Percentiles rank a stretch among this genome's conserved stretches.
phyloP scores from a whole-genome alignment of 306 rosid species.

The Lablab purpureus region DNA sequence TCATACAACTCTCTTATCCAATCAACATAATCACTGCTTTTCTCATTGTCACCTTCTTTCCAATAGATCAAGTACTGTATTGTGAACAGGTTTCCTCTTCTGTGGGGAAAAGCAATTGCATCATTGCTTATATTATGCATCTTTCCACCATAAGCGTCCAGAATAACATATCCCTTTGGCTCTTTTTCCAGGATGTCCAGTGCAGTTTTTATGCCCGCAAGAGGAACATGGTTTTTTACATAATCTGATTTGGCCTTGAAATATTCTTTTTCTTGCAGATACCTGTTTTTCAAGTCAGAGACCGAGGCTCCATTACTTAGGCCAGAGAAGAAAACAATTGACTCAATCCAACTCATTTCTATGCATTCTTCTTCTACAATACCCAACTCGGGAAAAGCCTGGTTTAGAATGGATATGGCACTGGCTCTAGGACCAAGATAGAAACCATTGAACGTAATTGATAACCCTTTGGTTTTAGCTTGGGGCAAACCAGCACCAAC shows the following conservation, averaged over 20 bases:
- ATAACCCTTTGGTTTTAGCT: conserved; percentile 52
- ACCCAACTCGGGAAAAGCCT: conserved; percentile 59
- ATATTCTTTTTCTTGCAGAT: conserved; percentile 51
- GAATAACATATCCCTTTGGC: conserved; percentile 66
- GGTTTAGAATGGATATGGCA: conserved; percentile 51
- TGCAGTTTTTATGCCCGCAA: conserved; percentile 55
- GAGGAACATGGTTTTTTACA: conserved; percentile 54
- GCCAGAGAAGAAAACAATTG: conserved; percentile 71
- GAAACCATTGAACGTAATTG: conserved; percentile 65
- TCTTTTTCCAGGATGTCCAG: conserved; percentile 61
- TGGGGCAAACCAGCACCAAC: conserved; percentile 73
- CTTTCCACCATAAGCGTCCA: conserved; percentile 78
- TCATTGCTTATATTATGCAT: conserved; percentile 71
- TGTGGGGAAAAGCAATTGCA: conserved; percentile 78
- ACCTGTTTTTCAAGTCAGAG: conserved; percentile 62
- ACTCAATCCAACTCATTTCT: conserved; percentile 87
- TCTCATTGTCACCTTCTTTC: conserved; percentile 58
- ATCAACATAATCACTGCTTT: conserved; percentile 57
- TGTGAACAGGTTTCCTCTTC: conserved; percentile 67
- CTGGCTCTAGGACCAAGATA: conserved; percentile 55
- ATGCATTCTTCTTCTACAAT: conserved; percentile 56
- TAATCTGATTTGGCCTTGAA: conserved; percentile 85
- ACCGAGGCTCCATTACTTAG: conserved; percentile 52
- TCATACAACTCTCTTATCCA: conserved; percentile 71
- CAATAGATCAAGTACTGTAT: conserved; percentile 77